These are phyloP conservation scores for Cyberlindnera petersonii DNA, from an alignment of 805 yeast genomes.

Conservation along the genomic window DNA sequence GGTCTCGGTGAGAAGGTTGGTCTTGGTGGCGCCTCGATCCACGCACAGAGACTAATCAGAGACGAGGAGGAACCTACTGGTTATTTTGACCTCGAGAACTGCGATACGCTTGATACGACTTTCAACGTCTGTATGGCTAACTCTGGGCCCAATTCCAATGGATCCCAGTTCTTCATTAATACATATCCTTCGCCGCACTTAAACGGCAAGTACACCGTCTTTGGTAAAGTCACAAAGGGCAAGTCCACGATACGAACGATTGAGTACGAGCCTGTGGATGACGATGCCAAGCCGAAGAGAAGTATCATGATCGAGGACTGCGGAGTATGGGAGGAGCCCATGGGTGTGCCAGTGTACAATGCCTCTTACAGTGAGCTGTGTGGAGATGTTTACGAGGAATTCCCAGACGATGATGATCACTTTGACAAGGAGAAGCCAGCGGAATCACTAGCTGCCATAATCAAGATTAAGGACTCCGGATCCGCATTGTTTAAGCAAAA, in stretches of 20 bases:
- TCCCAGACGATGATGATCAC: slow-evolving; percentile 66
- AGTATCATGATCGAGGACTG: slow-evolving; percentile 49
- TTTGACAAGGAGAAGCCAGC: slow-evolving; percentile 55
- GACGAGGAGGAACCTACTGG: slow-evolving; percentile 31
- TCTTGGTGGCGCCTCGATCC: slow-evolving; percentile 46
- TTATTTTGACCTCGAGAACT: slow-evolving; percentile 56
- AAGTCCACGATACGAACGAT: slow-evolving; percentile 65
- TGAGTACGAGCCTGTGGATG: slow-evolving; percentile 47
- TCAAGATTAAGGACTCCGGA: slow-evolving; percentile 64
- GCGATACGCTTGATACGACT: slow-evolving; percentile 39
- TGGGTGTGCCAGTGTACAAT: slow-evolving; percentile 55
- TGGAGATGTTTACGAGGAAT: slow-evolving; percentile 72
- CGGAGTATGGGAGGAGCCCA: slow-evolving; percentile 57
- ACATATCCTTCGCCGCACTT: slow-evolving; percentile 71
- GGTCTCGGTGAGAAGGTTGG: slow-evolving; percentile 30
- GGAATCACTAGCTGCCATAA: slow-evolving; percentile 47
- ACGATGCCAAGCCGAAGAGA: slow-evolving; percentile 40
- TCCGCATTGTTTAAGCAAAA: slow-evolving; percentile 53
- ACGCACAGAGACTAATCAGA: slow-evolving; percentile 15
- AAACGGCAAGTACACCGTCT: slow-evolving; percentile 69
- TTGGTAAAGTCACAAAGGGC: slow-evolving; percentile 68
- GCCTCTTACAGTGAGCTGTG: slow-evolving; percentile 60
- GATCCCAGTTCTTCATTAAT: slow-evolving; percentile 69
- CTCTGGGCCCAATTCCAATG: slow-evolving; percentile 47
- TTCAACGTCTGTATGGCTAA: slow-evolving; percentile 65